phyloP scores from a whole-genome alignment of 768 basidiomycete species.

The Boletus tylopilopsis region DNA sequence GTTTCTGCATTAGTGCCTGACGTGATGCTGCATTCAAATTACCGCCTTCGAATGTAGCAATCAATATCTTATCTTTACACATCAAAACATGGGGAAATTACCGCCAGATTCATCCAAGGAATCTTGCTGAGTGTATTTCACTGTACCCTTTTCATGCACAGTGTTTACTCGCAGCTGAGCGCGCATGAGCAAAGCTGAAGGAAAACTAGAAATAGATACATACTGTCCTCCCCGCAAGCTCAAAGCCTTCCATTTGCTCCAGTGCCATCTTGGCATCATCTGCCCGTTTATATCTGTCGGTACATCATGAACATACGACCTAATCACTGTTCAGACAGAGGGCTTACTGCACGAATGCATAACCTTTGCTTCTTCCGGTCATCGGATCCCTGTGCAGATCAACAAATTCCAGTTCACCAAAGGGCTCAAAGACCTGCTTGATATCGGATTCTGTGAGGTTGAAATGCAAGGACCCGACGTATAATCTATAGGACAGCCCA shows the following conservation, averaged over 20 bases:
- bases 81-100: constrained; percentile 29
- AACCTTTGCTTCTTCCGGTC: constrained; percentile 96
- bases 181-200: constrained; percentile 14
- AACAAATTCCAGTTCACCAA: constrained; percentile 97
- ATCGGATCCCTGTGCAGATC: constrained; percentile 94
- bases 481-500: constrained; percentile 55
- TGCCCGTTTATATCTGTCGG: constrained; percentile 75
- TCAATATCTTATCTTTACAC: constrained; percentile 6
- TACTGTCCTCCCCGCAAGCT: constrained; percentile 93
- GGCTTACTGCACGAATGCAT: constrained; percentile 92
- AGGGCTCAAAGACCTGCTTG: constrained; percentile 98
- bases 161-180: constrained; percentile 81
- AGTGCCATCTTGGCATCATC: constrained; percentile 96
- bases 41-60: constrained; percentile 58
- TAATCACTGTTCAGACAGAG: not conserved
- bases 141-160: constrained; percentile 85
- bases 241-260: constrained; percentile 99
- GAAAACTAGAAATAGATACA: constrained; percentile 4
- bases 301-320: constrained; percentile 1
- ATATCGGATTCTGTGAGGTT: constrained; percentile 96
- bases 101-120: constrained; percentile 89
- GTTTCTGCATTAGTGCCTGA: constrained; percentile 99
- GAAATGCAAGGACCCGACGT: constrained; percentile 96
- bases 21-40: constrained; percentile 97
- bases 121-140: constrained; percentile 71